These are phyloP conservation scores for Achaetomiella virescens DNA, from an alignment of 495 filamentous ascomycete genomes.

Conservation along the genomic window DNA sequence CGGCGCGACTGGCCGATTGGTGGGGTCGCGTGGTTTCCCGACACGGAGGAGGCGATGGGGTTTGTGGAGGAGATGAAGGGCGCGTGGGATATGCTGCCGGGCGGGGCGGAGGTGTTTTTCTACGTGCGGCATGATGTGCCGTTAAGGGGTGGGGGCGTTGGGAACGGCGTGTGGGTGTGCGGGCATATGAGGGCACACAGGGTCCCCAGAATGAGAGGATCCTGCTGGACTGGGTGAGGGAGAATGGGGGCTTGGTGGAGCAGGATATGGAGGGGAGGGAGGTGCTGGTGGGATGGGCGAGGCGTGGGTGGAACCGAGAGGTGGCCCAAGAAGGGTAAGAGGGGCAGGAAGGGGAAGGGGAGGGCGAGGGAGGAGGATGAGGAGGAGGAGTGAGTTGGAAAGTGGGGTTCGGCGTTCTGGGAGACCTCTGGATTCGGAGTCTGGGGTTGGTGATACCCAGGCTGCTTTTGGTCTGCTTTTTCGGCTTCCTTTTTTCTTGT, in stretches of 20 bases:
- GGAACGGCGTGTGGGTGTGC: neutral
- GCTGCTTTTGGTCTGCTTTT: too few species aligned
- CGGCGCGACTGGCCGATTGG: slow-evolving; percentile 6
- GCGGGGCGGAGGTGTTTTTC: slow-evolving; percentile 1
- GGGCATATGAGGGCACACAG: neutral
- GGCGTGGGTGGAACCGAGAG: neutral
- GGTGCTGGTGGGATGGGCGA: slow-evolving; percentile 7
- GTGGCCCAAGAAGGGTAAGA: neutral
- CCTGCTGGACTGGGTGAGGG: neutral
- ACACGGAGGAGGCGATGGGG: neutral
- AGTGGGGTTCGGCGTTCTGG: too few species aligned
- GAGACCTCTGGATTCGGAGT: too few species aligned
- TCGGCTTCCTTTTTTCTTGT: too few species aligned
- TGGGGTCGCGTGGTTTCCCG: neutral
- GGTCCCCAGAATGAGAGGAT: neutral
- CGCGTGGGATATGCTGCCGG: neutral
- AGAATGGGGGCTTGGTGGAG: neutral
- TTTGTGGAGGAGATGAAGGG: neutral
- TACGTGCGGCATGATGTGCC: neutral
- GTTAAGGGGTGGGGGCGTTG: neutral
- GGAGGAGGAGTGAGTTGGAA: neutral
- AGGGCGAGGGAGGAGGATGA: neutral
- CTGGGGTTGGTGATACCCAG: too few species aligned
- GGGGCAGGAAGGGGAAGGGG: neutral
- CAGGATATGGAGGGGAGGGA: neutral